A percentile compares a stretch with the other conserved stretches of the same genome.
Evolutionary conservation across 225 moss, liverwort and hornwort genomes (phyloP).

Genomic region (Takakia lepidozioides): DNA sequence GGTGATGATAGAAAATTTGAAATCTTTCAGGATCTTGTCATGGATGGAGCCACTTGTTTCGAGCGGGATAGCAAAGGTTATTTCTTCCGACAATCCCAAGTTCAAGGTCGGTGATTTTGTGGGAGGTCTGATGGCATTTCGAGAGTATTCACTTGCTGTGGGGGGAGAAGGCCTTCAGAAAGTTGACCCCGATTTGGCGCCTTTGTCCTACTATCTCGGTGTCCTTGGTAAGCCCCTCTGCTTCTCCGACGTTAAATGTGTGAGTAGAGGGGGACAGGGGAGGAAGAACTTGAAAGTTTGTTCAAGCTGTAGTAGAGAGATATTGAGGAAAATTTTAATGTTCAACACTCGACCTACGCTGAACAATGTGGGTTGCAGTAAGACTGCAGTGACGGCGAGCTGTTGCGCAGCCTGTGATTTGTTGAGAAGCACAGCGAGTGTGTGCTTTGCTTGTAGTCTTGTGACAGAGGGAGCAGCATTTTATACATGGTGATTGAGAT

Average conservation of each 20-base stretch:
- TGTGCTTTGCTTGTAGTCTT: no score
- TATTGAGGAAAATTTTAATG: no score
- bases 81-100: slow-evolving; percentile 9
- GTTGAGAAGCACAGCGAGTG: no score
- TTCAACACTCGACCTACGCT: no score
- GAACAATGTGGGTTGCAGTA: no score
- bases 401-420: no score
- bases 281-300: no score
- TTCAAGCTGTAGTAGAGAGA: no score
- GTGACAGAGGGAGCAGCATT: no score
- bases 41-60: slow-evolving; percentile 3
- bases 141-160: slow-evolving; percentile 1
- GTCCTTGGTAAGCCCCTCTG: neutral
- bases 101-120: slow-evolving; percentile 8
- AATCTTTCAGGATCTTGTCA: neutral
- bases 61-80: slow-evolving; percentile 1
- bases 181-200: neutral
- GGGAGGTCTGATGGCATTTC: neutral
- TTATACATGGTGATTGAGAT: no score
- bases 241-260: no score
- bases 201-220: slow-evolving; percentile 5
- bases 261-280: neutral
- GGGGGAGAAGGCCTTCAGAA: neutral
- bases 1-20: neutral
- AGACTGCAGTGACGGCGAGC: no score